Conservation (phyloP, 495 filamentous ascomycete genomes). For the Talaromyces proteolyticus region DNA sequence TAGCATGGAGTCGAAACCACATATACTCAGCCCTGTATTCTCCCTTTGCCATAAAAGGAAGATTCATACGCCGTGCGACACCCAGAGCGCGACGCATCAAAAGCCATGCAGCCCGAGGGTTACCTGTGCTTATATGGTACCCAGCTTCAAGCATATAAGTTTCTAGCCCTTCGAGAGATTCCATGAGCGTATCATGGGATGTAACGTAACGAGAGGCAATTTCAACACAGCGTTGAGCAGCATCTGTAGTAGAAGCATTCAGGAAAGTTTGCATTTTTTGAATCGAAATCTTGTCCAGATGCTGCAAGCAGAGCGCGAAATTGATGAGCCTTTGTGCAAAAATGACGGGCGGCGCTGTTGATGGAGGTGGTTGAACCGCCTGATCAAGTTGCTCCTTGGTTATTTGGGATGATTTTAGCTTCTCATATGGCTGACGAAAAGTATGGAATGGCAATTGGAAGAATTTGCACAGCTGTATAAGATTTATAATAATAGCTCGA, state of each 20-base stretch:
- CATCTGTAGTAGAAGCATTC: slow-evolving; percentile 17
- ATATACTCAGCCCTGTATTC: slow-evolving; percentile 19
- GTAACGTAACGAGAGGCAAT: slow-evolving; percentile 33
- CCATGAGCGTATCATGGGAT: slow-evolving; percentile 43
- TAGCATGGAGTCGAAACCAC: slow-evolving; percentile 35
- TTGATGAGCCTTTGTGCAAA: slow-evolving; percentile 42
- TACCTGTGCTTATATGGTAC: slow-evolving; percentile 35
- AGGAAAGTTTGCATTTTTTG: slow-evolving; percentile 18
- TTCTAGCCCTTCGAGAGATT: slow-evolving; percentile 45
- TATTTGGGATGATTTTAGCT: neutral
- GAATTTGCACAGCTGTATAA: slow-evolving; percentile 10
- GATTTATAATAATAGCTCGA: slow-evolving; percentile 2
- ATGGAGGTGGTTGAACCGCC: slow-evolving; percentile 11
- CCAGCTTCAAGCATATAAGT: slow-evolving; percentile 36
- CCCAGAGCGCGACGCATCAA: slow-evolving; percentile 30
- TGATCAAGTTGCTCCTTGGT: neutral
- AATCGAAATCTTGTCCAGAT: slow-evolving; percentile 23
- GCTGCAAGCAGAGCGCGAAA: slow-evolving; percentile 41
- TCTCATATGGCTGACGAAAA: neutral
- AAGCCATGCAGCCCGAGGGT: slow-evolving; percentile 36
- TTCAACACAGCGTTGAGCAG: slow-evolving; percentile 27
- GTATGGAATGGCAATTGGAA: slow-evolving; percentile 12
- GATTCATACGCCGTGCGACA: slow-evolving; percentile 33
- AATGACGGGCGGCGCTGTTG: slow-evolving; percentile 32
- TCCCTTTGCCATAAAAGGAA: slow-evolving; percentile 6